A percentile compares a stretch with the other conserved stretches of the same genome.
Conservation (phyloP, 2,329 filamentous ascomycete species). For the Aureobasidium mangrovei region DNA sequence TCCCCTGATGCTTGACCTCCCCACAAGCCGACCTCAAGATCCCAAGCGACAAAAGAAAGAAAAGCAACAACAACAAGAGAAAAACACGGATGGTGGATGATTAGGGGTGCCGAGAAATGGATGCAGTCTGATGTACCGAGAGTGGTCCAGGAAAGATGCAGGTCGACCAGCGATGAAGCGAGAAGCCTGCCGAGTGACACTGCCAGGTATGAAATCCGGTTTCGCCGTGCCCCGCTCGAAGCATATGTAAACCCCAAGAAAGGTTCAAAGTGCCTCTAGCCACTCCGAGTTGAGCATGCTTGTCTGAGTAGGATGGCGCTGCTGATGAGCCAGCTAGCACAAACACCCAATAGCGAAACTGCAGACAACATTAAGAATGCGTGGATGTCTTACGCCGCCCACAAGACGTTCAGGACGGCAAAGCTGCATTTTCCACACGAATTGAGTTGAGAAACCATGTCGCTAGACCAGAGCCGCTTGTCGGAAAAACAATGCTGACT, state of each 20-base stretch:
- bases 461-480: slow-evolving; percentile 9
- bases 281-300: slow-evolving; percentile 11
- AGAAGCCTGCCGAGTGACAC: slow-evolving; percentile 33
- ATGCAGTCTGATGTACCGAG: slow-evolving; percentile 13
- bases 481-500: neutral
- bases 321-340: slow-evolving; percentile 4
- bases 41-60: slow-evolving; percentile 12
- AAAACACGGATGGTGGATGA: slow-evolving; percentile 8
- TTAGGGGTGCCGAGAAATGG: slow-evolving; percentile 4
- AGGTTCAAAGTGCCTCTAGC: neutral
- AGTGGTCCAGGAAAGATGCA: slow-evolving; percentile 18
- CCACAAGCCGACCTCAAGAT: slow-evolving; percentile 16
- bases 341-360: slow-evolving; percentile 12
- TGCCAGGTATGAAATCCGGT: slow-evolving; percentile 23
- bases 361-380: slow-evolving; percentile 14
- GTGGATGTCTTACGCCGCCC: slow-evolving; percentile 28
- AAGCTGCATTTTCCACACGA: slow-evolving; percentile 36
- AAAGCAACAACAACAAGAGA: slow-evolving; percentile 1
- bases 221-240: slow-evolving; percentile 1
- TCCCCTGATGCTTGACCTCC: slow-evolving; percentile 15
- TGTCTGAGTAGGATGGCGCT: slow-evolving; percentile 8
- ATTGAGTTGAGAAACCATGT: slow-evolving; percentile 25
- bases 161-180: slow-evolving; percentile 20
- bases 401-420: slow-evolving; percentile 31
- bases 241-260: slow-evolving; percentile 1